These are phyloP conservation scores for Penicillium roqueforti DNA, from an alignment of 495 filamentous ascomycete genomes.

Conservation along the genomic window DNA sequence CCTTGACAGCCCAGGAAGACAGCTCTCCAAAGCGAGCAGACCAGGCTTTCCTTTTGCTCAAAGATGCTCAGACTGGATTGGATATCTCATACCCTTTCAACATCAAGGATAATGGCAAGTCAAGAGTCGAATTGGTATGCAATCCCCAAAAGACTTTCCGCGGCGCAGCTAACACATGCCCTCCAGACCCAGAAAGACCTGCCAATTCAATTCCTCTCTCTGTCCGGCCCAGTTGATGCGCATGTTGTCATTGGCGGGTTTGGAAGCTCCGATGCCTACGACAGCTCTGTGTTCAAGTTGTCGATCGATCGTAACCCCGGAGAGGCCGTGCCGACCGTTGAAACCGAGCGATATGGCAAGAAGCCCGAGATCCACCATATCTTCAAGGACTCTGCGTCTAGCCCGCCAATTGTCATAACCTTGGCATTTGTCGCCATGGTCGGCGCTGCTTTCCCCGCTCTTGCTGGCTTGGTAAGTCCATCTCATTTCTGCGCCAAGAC, in stretches of 20 bases:
- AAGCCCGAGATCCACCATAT: conserved; percentile 83
- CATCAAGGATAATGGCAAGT: conserved; percentile 85
- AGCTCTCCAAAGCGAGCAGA: conserved; percentile 78
- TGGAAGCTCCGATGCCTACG: conserved; percentile 64
- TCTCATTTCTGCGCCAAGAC: not conserved
- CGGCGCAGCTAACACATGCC: conserved; percentile 5
- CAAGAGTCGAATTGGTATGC: conserved; percentile 74
- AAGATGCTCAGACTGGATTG: conserved; percentile 67
- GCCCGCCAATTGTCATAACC: conserved; percentile 77
- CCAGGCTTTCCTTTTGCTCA: conserved; percentile 84
- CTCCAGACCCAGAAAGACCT: conserved; percentile 82
- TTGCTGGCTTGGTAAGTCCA: conserved; percentile 64
- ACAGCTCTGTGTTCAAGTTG: conserved; percentile 63
- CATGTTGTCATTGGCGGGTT: conserved; percentile 84
- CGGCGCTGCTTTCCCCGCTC: conserved; percentile 61
- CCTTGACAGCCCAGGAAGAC: conserved; percentile 74
- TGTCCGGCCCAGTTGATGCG: conserved; percentile 63
- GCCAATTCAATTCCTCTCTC: conserved; percentile 72
- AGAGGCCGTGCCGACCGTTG: conserved; percentile 51
- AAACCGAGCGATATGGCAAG: conserved; percentile 74
- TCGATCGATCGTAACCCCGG: conserved; percentile 57
- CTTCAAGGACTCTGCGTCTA: conserved; percentile 75
- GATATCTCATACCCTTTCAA: conserved; percentile 86
- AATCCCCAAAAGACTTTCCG: not conserved
- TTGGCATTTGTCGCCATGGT: conserved; percentile 71